Evolutionary conservation across 2,329 filamentous ascomycete genomes (phyloP), one percentile per base, ranked within the genome.

Genomic region (Fusarium sterilihyphosum): DNA sequence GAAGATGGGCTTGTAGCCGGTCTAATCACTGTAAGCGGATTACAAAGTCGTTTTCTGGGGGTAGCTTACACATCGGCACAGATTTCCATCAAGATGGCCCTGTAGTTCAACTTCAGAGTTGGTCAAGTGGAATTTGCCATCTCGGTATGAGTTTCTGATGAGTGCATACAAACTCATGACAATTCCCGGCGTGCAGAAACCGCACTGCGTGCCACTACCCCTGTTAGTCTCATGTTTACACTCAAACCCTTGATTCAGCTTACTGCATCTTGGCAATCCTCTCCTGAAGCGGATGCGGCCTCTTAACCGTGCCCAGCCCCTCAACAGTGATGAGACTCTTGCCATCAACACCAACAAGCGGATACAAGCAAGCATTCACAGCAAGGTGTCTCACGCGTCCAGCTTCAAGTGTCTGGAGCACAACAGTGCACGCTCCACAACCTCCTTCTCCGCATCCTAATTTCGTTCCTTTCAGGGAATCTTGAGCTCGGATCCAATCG

Each of bases 21-120:
- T 61, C 59, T 61, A 17, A 18, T 10, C 2, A 4, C 13, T 35
- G 17, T 61, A 8, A 61, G 37, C 13, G 12, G 16, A 20, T 11
- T 1, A 8, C 0, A 3, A 12, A 4, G 0, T 12, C 6, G 12
- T 1, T 17, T 0, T 16, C 1, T 0, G 9, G 8, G 4, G 12
- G 2, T 2, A 9, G 1, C 57, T 60, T 60, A 60, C 59, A 5
- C 59, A 61, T 5, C 59, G n/a, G 12, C 59, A 61, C 2, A 61
- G 59, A 1, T 61, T 61, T 10, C 59, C 59, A 6, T 61, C 49
- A 0, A 61, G 49, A 29, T 61, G 59, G 1, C 59, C 59, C 24
- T 43, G 47, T n/a, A 61, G 12, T 5, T 61, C 59, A 2, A 57
- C 59, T 26, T 61, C 59, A 7, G 59, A 57, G 29, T 57, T 61